Percentiles rank a stretch among this genome's conserved stretches.
These are phyloP conservation scores for Diphasiastrum complanatum DNA, from an alignment of 83 land plant genomes.

Conservation along the genomic window DNA sequence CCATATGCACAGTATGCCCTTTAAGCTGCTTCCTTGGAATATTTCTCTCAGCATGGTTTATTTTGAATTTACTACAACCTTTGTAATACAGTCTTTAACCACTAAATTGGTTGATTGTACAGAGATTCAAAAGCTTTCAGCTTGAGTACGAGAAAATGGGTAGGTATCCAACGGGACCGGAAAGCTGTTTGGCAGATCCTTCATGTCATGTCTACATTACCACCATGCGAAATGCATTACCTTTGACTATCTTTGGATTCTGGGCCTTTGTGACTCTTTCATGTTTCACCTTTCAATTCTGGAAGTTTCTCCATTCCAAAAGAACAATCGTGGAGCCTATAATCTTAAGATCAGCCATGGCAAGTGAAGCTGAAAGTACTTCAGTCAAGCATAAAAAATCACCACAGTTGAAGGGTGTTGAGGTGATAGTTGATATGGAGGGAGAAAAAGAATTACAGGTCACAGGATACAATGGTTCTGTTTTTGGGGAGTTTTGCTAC, in stretches of 20 bases:
- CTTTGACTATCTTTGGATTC: constrained; percentile 15
- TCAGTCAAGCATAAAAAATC: not conserved
- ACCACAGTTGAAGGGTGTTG: not conserved
- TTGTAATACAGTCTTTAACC: too few species aligned
- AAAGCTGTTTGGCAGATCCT: constrained; percentile 11
- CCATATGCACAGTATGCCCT: too few species aligned
- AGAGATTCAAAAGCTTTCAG: too few species aligned
- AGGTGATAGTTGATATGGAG: not conserved
- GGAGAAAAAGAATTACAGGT: constrained; percentile 7
- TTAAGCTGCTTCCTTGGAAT: too few species aligned
- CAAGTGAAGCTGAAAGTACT: too few species aligned
- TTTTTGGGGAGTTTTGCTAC: constrained; percentile 38
- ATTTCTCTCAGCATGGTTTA: too few species aligned
- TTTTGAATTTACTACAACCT: too few species aligned
- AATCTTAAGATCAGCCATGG: too few species aligned
- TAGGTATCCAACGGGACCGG: constrained; percentile 19
- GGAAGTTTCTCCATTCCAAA: not conserved
- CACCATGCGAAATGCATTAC: constrained; percentile 12
- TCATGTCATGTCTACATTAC: constrained; percentile 19
- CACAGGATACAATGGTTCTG: constrained; percentile 25
- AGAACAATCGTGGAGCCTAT: not conserved
- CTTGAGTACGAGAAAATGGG: too few species aligned
- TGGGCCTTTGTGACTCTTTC: constrained; percentile 4
- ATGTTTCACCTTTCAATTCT: constrained; percentile 7
- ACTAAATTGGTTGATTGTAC: too few species aligned